Evolutionary conservation across 2,329 filamentous ascomycete genomes (phyloP).

Genomic region (Colletotrichum sp.): DNA sequence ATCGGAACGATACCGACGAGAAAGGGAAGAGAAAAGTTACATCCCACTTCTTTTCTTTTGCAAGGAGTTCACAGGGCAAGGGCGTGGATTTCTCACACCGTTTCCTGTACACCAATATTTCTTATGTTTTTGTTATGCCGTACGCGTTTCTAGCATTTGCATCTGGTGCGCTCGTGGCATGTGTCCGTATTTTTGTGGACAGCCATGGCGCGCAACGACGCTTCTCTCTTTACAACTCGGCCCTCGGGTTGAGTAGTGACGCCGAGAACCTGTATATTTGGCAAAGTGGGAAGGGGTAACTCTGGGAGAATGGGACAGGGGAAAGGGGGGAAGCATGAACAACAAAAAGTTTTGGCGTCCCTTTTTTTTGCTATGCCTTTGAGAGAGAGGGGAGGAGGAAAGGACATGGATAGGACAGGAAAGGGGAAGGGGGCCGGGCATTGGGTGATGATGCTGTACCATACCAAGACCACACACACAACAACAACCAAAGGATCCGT

Average conservation of each 20-base stretch:
- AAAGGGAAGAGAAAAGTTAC: conserved; percentile 4
- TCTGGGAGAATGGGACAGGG: conserved; percentile 6
- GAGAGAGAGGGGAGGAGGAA: neutral
- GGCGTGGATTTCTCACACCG: conserved; percentile 16
- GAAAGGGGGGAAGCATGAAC: conserved; percentile 18
- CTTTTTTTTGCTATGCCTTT: conserved; percentile 16
- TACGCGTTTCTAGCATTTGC: conserved; percentile 19
- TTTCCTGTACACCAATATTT: conserved; percentile 16
- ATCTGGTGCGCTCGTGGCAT: neutral
- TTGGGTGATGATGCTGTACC: conserved; percentile 20
- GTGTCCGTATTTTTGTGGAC: neutral
- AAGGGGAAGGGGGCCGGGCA: neutral
- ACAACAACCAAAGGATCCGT: conserved; percentile 13
- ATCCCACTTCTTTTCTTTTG: neutral
- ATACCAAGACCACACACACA: conserved; percentile 18
- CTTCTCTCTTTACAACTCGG: neutral
- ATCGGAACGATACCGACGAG: neutral
- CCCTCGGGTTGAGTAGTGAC: neutral
- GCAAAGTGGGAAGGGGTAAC: neutral
- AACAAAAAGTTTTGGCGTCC: conserved; percentile 20
- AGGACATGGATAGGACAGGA: neutral
- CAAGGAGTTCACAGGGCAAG: conserved; percentile 14
- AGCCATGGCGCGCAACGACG: neutral
- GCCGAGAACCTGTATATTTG: conserved; percentile 15
- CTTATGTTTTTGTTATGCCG: neutral